A percentile compares a stretch with the other conserved stretches of the same genome.
Evolutionary conservation across 345 rosid genomes (phyloP).

Genomic region (Ceriops decandra): DNA sequence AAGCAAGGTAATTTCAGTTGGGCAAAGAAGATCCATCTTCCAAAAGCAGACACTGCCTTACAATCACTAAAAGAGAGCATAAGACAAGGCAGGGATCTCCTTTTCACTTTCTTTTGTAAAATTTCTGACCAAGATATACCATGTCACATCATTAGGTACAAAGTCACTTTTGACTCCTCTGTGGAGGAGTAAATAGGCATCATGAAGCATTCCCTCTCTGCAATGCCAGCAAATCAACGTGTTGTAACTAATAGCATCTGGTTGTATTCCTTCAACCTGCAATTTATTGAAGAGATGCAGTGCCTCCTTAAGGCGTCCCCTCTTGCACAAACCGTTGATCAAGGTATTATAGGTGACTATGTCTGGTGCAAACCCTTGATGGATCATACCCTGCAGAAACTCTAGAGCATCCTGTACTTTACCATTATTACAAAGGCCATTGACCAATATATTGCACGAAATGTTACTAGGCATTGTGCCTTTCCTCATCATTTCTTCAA

Average conservation of each 20-base stretch:
- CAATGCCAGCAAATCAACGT: slow-evolving; percentile 75
- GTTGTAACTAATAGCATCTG: slow-evolving; percentile 76
- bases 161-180: slow-evolving; percentile 53
- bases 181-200: slow-evolving; percentile 53
- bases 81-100: background rate
- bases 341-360: slow-evolving; percentile 76
- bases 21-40: background rate
- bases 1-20: no score
- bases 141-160: slow-evolving; percentile 59
- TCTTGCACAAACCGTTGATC: slow-evolving; percentile 73
- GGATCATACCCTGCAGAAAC: slow-evolving; percentile 68
- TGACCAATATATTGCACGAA: slow-evolving; percentile 71
- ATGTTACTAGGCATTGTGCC: slow-evolving; percentile 51
- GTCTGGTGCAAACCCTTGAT: slow-evolving; percentile 65
- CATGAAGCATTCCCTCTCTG: slow-evolving; percentile 50
- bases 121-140: slow-evolving; percentile 57
- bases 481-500: slow-evolving; percentile 71
- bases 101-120: slow-evolving; percentile 17
- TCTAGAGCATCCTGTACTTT: slow-evolving; percentile 62
- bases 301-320: slow-evolving; percentile 55
- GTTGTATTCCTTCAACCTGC: slow-evolving; percentile 60
- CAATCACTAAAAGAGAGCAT: background rate
- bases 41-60: background rate
- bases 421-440: slow-evolving; percentile 61
- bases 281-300: slow-evolving; percentile 56